Evolutionary conservation across 345 rosid genomes (phyloP).

Genomic region (Punica granatum): DNA sequence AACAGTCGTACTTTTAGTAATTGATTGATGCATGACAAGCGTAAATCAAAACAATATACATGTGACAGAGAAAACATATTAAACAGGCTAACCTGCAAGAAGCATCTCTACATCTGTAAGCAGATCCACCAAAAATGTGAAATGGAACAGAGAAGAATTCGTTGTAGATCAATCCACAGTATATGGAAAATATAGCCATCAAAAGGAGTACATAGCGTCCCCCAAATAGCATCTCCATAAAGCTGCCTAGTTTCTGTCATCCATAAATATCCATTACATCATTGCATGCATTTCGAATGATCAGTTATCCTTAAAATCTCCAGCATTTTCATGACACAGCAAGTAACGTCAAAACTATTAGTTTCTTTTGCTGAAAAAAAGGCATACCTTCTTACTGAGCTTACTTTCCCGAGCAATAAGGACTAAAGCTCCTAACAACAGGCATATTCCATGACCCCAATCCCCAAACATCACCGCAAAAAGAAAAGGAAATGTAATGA

Average conservation of each 20-base stretch:
- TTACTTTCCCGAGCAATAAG: slow-evolving; percentile 84
- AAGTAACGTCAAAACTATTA: neutral
- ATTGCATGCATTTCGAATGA: neutral
- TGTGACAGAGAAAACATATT: slow-evolving; percentile 1
- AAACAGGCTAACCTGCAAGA: slow-evolving; percentile 56
- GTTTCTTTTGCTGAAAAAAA: slow-evolving; percentile 1
- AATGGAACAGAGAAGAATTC: slow-evolving; percentile 96
- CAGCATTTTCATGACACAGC: neutral
- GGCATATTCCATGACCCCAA: slow-evolving; percentile 99
- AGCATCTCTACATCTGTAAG: slow-evolving; percentile 81
- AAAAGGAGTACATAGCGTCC: slow-evolving; percentile 89
- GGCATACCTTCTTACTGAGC: slow-evolving; percentile 61
- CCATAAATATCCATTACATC: slow-evolving; percentile 1
- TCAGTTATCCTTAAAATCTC: neutral
- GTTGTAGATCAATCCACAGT: slow-evolving; percentile 96
- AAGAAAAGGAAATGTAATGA: slow-evolving; percentile 88
- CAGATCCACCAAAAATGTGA: slow-evolving; percentile 90
- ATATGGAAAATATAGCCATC: slow-evolving; percentile 90
- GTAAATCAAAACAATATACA: neutral
- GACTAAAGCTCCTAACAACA: slow-evolving; percentile 81
- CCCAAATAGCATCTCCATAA: slow-evolving; percentile 97
- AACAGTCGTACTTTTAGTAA: neutral
- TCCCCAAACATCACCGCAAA: slow-evolving; percentile 99
- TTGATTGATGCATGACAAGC: neutral
- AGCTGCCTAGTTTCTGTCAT: slow-evolving; percentile 94